Conservation (phyloP, 2,329 filamentous ascomycete genomes). For the Fusarium sarcochroum region DNA sequence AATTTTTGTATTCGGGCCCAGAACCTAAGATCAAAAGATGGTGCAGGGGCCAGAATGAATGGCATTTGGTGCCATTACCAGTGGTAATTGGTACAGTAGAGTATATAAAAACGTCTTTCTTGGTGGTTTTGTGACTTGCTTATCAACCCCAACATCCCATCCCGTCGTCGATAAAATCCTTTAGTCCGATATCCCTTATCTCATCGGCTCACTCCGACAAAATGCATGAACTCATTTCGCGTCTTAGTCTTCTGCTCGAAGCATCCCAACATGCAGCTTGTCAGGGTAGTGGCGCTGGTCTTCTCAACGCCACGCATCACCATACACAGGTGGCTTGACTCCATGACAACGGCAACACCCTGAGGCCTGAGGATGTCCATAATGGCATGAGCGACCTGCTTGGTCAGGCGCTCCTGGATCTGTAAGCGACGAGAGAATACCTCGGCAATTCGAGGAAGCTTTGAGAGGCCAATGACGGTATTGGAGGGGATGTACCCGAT, state of each 20-base stretch:
- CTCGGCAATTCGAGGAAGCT: constrained; percentile 94
- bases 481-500: constrained; percentile 96
- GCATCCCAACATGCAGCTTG: constrained; percentile 96
- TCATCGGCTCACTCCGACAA: too few relatives aligned
- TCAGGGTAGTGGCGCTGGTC: constrained; percentile 89
- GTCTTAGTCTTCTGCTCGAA: constrained; percentile 95
- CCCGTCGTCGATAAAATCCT: background rate
- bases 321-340: constrained; percentile 97
- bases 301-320: constrained; percentile 99
- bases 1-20: too few relatives aligned
- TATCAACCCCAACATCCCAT: background rate
- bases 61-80: too few relatives aligned
- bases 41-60: too few relatives aligned
- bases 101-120: background rate
- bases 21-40: too few relatives aligned
- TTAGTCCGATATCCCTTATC: background rate
- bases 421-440: constrained; percentile 96
- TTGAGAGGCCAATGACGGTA: constrained; percentile 94
- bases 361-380: constrained; percentile 94
- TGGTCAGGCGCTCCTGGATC: constrained; percentile 95
- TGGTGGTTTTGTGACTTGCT: background rate
- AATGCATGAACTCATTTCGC: constrained; percentile 95
- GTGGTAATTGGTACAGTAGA: too few relatives aligned
- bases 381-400: constrained; percentile 94
- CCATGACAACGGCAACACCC: constrained; percentile 97